A percentile compares a stretch with the other conserved stretches of the same genome.
Evolutionary conservation across 116 monocot species (phyloP).

Genomic region (Iris pallida): DNA sequence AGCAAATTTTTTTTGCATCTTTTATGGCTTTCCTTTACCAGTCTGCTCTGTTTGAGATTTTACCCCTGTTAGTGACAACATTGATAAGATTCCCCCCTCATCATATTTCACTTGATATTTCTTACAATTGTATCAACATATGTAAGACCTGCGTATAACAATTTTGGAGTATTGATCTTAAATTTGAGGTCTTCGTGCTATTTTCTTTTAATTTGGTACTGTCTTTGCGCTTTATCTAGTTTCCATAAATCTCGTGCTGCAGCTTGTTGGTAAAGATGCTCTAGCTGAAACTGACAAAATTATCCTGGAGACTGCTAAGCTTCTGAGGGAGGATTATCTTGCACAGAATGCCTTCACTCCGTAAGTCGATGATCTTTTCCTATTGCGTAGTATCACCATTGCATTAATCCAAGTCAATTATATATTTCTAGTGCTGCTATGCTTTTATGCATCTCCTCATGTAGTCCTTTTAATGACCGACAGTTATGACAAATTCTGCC

Average conservation of each 20-base stretch:
- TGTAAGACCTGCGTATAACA: too few species aligned
- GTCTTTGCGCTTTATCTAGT: too few species aligned
- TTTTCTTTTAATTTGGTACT: too few species aligned
- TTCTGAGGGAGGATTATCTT: conserved; percentile 96
- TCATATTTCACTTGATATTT: too few species aligned
- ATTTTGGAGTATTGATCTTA: too few species aligned
- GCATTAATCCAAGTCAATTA: not conserved
- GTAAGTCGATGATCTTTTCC: conserved; percentile 34
- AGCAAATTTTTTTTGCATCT: too few species aligned
- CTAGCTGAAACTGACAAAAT: conserved; percentile 97
- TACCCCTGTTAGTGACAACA: too few species aligned
- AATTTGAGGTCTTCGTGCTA: too few species aligned
- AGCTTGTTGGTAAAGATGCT: conserved; percentile 99
- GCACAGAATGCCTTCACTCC: conserved; percentile 99
- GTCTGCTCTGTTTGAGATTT: too few species aligned
- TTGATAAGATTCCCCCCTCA: too few species aligned
- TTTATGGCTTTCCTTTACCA: too few species aligned
- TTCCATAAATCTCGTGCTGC: conserved; percentile 6
- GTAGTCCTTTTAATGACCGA: conserved; percentile 5
- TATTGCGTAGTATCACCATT: not conserved
- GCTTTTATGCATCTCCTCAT: not conserved
- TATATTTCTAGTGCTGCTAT: not conserved
- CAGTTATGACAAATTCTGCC: conserved; percentile 98
- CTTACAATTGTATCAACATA: too few species aligned
- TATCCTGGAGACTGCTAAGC: conserved; percentile 94